These are phyloP conservation scores for Cyberlindnera mycetangii DNA, from an alignment of 805 yeast species.

Conservation along the genomic window DNA sequence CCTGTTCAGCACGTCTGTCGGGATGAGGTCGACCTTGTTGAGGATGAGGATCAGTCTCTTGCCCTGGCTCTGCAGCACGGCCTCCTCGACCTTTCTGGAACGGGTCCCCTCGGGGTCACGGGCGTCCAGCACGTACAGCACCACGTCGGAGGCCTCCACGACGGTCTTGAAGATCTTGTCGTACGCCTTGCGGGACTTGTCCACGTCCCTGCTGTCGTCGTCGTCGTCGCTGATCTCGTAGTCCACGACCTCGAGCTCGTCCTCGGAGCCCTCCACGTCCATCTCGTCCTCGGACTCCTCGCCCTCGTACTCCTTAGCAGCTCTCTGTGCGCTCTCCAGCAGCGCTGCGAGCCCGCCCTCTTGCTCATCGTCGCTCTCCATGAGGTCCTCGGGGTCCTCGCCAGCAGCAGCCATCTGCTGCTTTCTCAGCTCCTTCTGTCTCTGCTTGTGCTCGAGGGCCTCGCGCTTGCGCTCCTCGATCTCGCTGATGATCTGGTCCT, in stretches of 20 bases:
- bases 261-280: constrained; percentile 40
- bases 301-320: constrained; percentile 75
- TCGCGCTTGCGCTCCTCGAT: constrained; percentile 60
- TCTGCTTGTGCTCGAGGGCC: constrained; percentile 52
- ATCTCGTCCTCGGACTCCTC: constrained; percentile 43
- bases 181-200: constrained; percentile 83
- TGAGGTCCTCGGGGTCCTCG: constrained; percentile 34
- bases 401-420: constrained; percentile 38
- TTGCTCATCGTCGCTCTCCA: constrained; percentile 36
- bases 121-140: constrained; percentile 92
- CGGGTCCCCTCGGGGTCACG: constrained; percentile 96
- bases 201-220: constrained; percentile 48
- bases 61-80: constrained; percentile 73
- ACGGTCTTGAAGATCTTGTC: constrained; percentile 93
- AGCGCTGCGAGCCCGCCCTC: constrained; percentile 73
- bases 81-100: constrained; percentile 86
- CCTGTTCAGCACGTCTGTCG: constrained; percentile 74
- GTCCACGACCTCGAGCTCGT: constrained; percentile 47
- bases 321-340: constrained; percentile 84
- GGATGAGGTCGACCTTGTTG: constrained; percentile 91
- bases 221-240: constrained; percentile 43
- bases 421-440: constrained; percentile 47
- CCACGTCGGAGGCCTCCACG: constrained; percentile 87
- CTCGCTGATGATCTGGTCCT: constrained; percentile 72
- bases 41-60: constrained; percentile 83